phyloP scores from a whole-genome alignment of 257 asterid species.

The Mentha longifolia region DNA sequence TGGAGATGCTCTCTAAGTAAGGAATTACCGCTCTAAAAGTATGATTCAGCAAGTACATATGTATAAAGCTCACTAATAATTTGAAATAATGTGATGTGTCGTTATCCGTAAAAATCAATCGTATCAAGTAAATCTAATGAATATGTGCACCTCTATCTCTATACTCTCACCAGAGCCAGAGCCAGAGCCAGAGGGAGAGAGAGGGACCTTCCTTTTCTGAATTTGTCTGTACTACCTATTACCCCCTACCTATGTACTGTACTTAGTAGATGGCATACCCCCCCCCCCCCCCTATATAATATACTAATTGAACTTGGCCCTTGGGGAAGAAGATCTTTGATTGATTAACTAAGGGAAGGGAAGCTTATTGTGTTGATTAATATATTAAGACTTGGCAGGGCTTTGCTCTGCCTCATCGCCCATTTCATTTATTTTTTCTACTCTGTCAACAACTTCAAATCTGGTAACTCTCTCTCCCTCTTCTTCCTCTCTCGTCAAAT shows the following conservation, averaged over 20 bases:
- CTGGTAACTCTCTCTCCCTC: slow-evolving; percentile 15
- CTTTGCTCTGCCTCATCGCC: too few species aligned
- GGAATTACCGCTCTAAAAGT: too few species aligned
- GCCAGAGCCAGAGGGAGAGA: not conserved
- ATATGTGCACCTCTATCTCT: slow-evolving; percentile 2
- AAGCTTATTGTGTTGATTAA: not conserved
- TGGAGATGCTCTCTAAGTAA: too few species aligned
- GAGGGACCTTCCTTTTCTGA: slow-evolving; percentile 18
- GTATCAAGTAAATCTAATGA: not conserved
- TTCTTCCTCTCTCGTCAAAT: slow-evolving; percentile 23
- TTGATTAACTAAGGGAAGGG: not conserved
- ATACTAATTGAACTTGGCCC: not conserved
- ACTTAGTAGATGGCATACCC: not conserved
- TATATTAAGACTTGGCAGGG: too few species aligned
- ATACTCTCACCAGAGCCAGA: not conserved
- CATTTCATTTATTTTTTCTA: not conserved
- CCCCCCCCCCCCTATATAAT: not conserved
- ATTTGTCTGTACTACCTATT: slow-evolving; percentile 17
- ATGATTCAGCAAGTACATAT: slow-evolving; percentile 12
- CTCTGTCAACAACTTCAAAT: slow-evolving; percentile 29
- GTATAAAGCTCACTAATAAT: slow-evolving; percentile 17
- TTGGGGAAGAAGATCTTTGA: slow-evolving; percentile 10
- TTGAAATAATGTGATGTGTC: slow-evolving; percentile 21
- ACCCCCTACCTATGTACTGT: slow-evolving; percentile 1
- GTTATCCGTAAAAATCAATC: slow-evolving; percentile 9